Conservation (phyloP, 2,329 filamentous ascomycete species). For the Pyrenophora teres region DNA sequence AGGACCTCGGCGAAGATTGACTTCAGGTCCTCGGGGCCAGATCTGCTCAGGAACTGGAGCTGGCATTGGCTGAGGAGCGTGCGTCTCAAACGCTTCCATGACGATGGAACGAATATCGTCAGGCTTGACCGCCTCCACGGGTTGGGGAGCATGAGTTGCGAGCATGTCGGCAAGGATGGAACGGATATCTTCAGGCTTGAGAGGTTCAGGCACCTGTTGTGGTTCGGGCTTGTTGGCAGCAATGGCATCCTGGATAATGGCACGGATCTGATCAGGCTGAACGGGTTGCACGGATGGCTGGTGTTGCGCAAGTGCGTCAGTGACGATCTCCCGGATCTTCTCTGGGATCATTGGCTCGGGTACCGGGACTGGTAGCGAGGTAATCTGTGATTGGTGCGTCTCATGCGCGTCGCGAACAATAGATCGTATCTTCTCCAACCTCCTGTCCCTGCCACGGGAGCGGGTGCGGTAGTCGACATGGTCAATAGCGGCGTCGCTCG, state of each 20-base stretch:
- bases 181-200: slow-evolving; percentile 38
- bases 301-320: slow-evolving; percentile 66
- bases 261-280: slow-evolving; percentile 69
- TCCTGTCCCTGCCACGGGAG: slow-evolving; percentile 79
- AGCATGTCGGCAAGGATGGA: slow-evolving; percentile 33
- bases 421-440: slow-evolving; percentile 74
- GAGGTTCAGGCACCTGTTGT: slow-evolving; percentile 22
- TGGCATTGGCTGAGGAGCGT: slow-evolving; percentile 33
- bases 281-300: slow-evolving; percentile 33
- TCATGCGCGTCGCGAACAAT: slow-evolving; percentile 67
- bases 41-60: slow-evolving; percentile 36
- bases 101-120: slow-evolving; percentile 36
- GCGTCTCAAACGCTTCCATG: slow-evolving; percentile 37
- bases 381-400: slow-evolving; percentile 48
- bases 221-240: slow-evolving; percentile 46
- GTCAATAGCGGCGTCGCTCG: slow-evolving; percentile 56
- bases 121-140: slow-evolving; percentile 21
- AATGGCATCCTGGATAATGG: slow-evolving; percentile 67
- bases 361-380: slow-evolving; percentile 32
- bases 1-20: slow-evolving; percentile 45
- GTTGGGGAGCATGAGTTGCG: slow-evolving; percentile 21
- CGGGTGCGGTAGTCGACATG: slow-evolving; percentile 64
- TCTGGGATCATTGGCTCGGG: slow-evolving; percentile 59
- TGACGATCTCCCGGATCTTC: slow-evolving; percentile 65
- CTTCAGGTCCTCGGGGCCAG: slow-evolving; percentile 57